These are phyloP conservation scores for Colletotrichum kahawae DNA, from an alignment of 2,329 filamentous ascomycete genomes.

Conservation along the genomic window DNA sequence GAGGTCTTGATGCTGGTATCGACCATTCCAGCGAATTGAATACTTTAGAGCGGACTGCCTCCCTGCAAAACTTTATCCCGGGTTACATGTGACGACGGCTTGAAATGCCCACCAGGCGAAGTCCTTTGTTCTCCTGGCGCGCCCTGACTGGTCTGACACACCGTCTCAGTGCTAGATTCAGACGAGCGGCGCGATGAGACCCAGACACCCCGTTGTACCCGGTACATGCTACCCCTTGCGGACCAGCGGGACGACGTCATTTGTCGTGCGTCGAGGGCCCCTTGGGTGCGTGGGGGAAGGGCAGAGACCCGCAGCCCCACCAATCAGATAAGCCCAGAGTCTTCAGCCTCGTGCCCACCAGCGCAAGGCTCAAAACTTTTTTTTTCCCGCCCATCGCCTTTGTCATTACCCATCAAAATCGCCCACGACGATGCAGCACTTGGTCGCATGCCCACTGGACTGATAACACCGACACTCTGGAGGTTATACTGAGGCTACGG, in stretches of 20 bases:
- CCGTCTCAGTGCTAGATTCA: neutral
- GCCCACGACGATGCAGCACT: neutral
- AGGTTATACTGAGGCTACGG: slow-evolving; percentile 5
- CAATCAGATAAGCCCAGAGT: slow-evolving; percentile 10
- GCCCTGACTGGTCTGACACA: slow-evolving; percentile 8
- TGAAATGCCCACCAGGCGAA: neutral
- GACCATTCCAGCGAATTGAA: slow-evolving; percentile 22
- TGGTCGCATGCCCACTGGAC: neutral
- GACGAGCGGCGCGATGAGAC: neutral
- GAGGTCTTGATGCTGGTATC: slow-evolving; percentile 20
- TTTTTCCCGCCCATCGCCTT: neutral
- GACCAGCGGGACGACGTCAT: slow-evolving; percentile 10
- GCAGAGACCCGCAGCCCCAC: neutral
- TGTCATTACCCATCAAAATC: neutral
- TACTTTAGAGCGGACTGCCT: slow-evolving; percentile 5
- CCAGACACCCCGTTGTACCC: neutral
- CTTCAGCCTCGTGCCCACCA: slow-evolving; percentile 4
- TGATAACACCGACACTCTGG: slow-evolving; percentile 10
- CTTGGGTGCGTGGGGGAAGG: neutral
- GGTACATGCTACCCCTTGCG: neutral
- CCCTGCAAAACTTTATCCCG: neutral
- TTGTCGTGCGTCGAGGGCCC: neutral
- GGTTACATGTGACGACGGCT: neutral
- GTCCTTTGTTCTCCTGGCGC: neutral
- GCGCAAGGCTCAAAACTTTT: slow-evolving; percentile 11